These are phyloP conservation scores for Aspergillus aculeatus DNA, from an alignment of 2,329 filamentous ascomycete genomes.

Conservation along the genomic window DNA sequence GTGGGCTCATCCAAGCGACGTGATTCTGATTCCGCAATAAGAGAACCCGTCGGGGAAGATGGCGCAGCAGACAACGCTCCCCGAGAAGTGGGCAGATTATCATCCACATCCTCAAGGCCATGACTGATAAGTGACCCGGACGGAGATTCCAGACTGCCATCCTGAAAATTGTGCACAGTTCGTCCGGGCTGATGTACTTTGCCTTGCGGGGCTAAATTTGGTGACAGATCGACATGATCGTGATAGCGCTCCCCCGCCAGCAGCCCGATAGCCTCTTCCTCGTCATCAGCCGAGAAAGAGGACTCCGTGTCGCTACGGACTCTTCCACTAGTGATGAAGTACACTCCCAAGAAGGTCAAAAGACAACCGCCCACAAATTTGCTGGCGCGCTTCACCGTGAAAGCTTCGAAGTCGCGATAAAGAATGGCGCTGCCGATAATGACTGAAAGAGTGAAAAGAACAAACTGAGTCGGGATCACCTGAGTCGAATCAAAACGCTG, in stretches of 20 bases:
- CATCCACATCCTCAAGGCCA: slow-evolving; percentile 33
- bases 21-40: slow-evolving; percentile 31
- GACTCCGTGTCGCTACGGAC: slow-evolving; percentile 57
- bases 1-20: slow-evolving; percentile 27
- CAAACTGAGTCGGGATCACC: slow-evolving; percentile 96
- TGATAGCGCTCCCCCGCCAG: slow-evolving; percentile 39
- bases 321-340: slow-evolving; percentile 87
- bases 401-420: slow-evolving; percentile 91
- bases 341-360: slow-evolving; percentile 94
- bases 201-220: slow-evolving; percentile 18
- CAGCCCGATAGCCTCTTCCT: slow-evolving; percentile 54
- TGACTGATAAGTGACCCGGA: slow-evolving; percentile 35
- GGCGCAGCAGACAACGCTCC: slow-evolving; percentile 33
- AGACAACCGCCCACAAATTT: slow-evolving; percentile 91
- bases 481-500: slow-evolving; percentile 96
- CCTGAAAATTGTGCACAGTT: slow-evolving; percentile 13
- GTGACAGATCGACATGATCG: slow-evolving; percentile 34
- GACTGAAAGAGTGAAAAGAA: slow-evolving; percentile 91
- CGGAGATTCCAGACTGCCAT: slow-evolving; percentile 27
- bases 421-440: slow-evolving; percentile 91
- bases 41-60: slow-evolving; percentile 34
- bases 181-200: slow-evolving; percentile 21
- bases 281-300: slow-evolving; percentile 64
- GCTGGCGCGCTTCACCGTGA: slow-evolving; percentile 66
- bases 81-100: slow-evolving; percentile 33